Percentiles rank a stretch among this genome's conserved stretches.
Evolutionary conservation across 176 grass and related monocot species (phyloP).

Genomic region (Pontederia paniculata): DNA sequence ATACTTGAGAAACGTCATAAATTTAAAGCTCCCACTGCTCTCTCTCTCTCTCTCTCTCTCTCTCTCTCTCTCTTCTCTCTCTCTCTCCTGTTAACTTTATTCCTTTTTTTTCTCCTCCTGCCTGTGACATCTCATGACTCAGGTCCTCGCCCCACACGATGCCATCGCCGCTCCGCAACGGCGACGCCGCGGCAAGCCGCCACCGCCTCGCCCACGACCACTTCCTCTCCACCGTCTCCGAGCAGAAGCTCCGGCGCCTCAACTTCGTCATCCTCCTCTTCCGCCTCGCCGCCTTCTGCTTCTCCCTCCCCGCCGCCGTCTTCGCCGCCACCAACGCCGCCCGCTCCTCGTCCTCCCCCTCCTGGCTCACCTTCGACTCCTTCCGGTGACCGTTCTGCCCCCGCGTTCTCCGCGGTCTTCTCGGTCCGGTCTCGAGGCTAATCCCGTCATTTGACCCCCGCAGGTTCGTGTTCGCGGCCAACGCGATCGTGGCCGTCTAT

Average conservation of each 20-base stretch:
- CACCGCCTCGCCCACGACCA: background rate
- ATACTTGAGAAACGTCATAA: no score
- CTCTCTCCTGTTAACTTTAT: no score
- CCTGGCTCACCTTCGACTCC: conserved; percentile 12
- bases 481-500: conserved; percentile 69
- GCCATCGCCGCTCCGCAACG: conserved; percentile 34
- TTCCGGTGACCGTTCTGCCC: conserved; percentile 1
- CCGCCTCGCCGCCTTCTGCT: conserved; percentile 39
- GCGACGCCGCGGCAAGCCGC: background rate
- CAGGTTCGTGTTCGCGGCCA: conserved; percentile 56
- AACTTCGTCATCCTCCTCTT: conserved; percentile 31
- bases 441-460: background rate
- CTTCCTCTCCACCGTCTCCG: conserved; percentile 27
- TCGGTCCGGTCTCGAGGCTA: no score
- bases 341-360: conserved; percentile 15
- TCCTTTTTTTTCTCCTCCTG: no score
- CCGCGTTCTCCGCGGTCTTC: background rate
- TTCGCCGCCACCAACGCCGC: conserved; percentile 24
- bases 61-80: no score
- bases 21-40: no score
- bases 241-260: conserved; percentile 31
- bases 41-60: no score
- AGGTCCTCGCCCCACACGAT: conserved; percentile 6
- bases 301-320: conserved; percentile 29
- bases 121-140: no score